Evolutionary conservation across 768 basidiomycete species (phyloP).

Genomic region (Suillus fuscotomentosus): DNA sequence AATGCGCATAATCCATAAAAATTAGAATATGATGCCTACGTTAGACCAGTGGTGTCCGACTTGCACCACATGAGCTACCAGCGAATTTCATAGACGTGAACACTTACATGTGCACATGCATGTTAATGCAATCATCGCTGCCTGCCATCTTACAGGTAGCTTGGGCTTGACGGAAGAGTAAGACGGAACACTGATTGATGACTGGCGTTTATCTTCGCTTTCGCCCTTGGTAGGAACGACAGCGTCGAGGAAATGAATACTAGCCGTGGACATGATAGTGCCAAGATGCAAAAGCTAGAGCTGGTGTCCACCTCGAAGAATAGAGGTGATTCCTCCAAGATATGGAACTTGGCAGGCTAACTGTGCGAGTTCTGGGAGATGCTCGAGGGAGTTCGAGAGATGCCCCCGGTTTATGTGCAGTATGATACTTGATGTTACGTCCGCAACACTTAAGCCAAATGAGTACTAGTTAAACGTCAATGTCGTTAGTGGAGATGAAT

Average conservation of each 20-base stretch:
- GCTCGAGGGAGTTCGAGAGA: neutral
- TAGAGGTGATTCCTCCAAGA: neutral
- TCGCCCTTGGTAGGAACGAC: neutral
- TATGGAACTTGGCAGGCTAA: neutral
- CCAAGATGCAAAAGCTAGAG: neutral
- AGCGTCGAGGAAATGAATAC: neutral
- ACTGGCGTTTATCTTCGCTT: neutral
- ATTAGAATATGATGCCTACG: constrained; percentile 21
- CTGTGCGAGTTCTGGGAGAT: neutral
- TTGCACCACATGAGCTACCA: constrained; percentile 11
- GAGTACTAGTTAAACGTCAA: neutral
- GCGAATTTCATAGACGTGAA: neutral
- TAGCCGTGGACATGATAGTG: neutral
- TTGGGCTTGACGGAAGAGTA: constrained; percentile 18
- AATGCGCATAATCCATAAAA: neutral
- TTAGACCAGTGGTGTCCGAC: constrained; percentile 45
- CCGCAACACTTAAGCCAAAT: neutral
- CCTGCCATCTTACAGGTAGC: constrained; percentile 35
- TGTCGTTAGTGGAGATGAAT: neutral
- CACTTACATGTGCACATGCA: constrained; percentile 41
- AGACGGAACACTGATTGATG: neutral
- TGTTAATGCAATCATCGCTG: constrained; percentile 34
- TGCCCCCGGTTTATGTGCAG: neutral
- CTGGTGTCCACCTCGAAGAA: neutral
- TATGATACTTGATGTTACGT: neutral